Conservation (phyloP, 1,284 basidiomycete genomes). For the Pisolithus thermaeus region DNA sequence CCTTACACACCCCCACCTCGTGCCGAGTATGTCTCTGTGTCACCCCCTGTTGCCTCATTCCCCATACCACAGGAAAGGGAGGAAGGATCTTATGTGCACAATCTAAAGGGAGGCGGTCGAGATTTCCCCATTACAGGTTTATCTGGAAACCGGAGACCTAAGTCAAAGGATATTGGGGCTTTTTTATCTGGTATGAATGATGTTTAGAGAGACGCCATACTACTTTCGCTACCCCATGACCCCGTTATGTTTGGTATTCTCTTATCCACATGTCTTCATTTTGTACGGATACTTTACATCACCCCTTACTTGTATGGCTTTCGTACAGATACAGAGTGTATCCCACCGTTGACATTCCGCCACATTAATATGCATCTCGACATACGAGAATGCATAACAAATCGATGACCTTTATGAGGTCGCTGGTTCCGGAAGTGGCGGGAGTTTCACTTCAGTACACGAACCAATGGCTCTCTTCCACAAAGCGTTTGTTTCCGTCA, state of each 20-base stretch:
- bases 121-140: slow-evolving; percentile 27
- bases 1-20: slow-evolving; percentile 19
- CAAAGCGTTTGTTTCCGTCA: slow-evolving; percentile 36
- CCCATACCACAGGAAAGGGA: slow-evolving; percentile 17
- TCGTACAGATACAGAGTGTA: background rate
- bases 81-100: background rate
- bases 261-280: background rate
- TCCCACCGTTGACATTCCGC: background rate
- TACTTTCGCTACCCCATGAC: background rate
- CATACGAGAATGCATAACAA: background rate
- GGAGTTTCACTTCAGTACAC: slow-evolving; percentile 31
- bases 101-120: slow-evolving; percentile 7
- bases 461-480: slow-evolving; percentile 50
- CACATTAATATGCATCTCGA: background rate
- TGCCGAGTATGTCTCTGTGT: slow-evolving; percentile 14
- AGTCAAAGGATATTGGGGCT: slow-evolving; percentile 18
- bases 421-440: background rate
- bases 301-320: background rate
- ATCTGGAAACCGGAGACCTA: slow-evolving; percentile 14
- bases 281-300: background rate
- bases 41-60: slow-evolving; percentile 21
- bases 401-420: background rate
- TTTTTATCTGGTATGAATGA: slow-evolving; percentile 14
- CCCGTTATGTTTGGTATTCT: background rate
- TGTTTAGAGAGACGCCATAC: background rate